Percentiles rank a stretch among this genome's conserved stretches.
phyloP scores from a whole-genome alignment of 2,329 filamentous ascomycete species.

The Nannizziopsis barbatae region DNA sequence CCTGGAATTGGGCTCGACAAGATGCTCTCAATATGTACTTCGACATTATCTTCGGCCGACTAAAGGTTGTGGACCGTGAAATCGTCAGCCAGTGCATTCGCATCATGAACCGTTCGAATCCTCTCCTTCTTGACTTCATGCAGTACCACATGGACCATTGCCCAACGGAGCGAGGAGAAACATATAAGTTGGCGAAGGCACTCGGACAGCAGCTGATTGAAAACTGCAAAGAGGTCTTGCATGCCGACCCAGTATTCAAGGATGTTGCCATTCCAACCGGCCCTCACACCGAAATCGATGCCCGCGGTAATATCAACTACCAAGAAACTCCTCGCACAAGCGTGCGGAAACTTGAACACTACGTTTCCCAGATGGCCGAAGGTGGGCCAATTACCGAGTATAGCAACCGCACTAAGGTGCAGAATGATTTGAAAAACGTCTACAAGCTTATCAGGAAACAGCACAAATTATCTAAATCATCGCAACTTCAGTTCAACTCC shows the following conservation, averaged over 20 bases:
- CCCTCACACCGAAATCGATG: constrained; percentile 83
- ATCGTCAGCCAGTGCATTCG: constrained; percentile 98
- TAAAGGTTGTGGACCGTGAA: constrained; percentile 87
- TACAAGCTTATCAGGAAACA: constrained; percentile 99
- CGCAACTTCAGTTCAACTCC: constrained; percentile 90
- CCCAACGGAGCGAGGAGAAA: constrained; percentile 90
- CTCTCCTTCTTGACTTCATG: constrained; percentile 94
- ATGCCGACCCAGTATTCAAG: constrained; percentile 80
- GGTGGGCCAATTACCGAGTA: constrained; percentile 98
- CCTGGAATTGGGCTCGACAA: constrained; percentile 98
- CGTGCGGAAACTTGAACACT: constrained; percentile 94
- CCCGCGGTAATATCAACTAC: constrained; percentile 84
- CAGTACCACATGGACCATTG: constrained; percentile 99
- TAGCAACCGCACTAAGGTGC: constrained; percentile 94
- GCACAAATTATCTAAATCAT: constrained; percentile 92
- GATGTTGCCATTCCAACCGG: constrained; percentile 88
- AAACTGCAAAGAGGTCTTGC: constrained; percentile 89
- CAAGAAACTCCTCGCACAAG: constrained; percentile 75
- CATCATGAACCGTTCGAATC: constrained; percentile 98
- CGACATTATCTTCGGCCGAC: constrained; percentile 93
- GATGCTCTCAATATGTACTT: constrained; percentile 98
- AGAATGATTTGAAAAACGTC: constrained; percentile 85
- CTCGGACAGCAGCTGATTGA: constrained; percentile 88
- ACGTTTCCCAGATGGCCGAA: constrained; percentile 96
- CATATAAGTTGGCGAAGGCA: constrained; percentile 93